Base-by-base conservation (phyloP, 2,329 filamentous ascomycete genomes). In the Sporothrix dimorphospora region DNA sequence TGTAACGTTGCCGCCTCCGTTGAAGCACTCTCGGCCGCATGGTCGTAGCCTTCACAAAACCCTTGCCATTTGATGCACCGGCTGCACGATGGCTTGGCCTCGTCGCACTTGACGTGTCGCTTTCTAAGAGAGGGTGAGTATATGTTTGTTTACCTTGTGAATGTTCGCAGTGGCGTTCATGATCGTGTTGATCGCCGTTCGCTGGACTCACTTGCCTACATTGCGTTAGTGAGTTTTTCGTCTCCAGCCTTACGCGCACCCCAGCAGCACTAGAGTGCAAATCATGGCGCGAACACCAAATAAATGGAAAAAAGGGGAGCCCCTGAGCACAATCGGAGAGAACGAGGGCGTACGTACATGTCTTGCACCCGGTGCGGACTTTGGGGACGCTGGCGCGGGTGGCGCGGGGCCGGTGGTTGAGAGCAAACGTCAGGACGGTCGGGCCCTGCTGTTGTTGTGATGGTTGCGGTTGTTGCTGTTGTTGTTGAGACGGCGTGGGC, bases 11-110 rank as follows among this genome's bases (percentile, higher is more conserved):
- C 38, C 51, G 65, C 14, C 21, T 30, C 19, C 12, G 21, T 19
- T n/a, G 65, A 16, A 8, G 34, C 24, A 9, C 21, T n/a, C 24
- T 67, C 51, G 5, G 68, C 16, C 14, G 47, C n/a, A 4, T 21
- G 14, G 11, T 72, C 73, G 68, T 80, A 80, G n/a, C 79, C 79
- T 49, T 79, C 78, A 69, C 79, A 80, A 66, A 76, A 75, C 30
- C 78, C 75, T 59, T 77, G 76, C 40, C 78, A 75, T 34, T 77
- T 77, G 40, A 79, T 75, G 69, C 79, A 80, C 63, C 77, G 76
- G n/a, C 69, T 70, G 70, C 79, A 80, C 8, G 74, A 73, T 1
- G 78, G 78, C 69, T 79, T 79, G 38, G 73, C 74, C 71, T 80
- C 79, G 69, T 79, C 79, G 61, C 55, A 78, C 75, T 71, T 77